These are phyloP conservation scores for Peniophora sp. DNA, from an alignment of 1,284 basidiomycete genomes.

Conservation along the genomic window DNA sequence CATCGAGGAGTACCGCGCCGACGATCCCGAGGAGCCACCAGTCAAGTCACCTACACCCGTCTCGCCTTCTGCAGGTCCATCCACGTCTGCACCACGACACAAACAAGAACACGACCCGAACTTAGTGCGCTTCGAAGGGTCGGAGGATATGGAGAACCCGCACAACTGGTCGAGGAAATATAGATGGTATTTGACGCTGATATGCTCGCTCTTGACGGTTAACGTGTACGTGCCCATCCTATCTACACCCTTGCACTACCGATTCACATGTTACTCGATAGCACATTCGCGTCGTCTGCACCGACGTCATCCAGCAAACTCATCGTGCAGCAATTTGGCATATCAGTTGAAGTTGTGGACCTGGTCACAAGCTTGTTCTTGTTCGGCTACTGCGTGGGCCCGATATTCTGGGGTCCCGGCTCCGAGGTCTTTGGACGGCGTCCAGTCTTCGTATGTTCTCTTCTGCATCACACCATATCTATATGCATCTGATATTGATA, in stretches of 20 bases:
- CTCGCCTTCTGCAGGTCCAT: too few relatives aligned
- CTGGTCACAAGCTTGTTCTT: constrained; percentile 50
- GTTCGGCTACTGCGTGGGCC: constrained; percentile 50
- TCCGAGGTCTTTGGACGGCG: constrained; percentile 59
- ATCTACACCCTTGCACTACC: background rate
- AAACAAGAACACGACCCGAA: too few relatives aligned
- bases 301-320: constrained; percentile 35
- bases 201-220: constrained; percentile 38
- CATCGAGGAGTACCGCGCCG: constrained; percentile 36
- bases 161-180: constrained; percentile 46
- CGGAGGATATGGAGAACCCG: constrained; percentile 54
- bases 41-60: constrained; percentile 15
- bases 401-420: constrained; percentile 32
- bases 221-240: constrained; percentile 25
- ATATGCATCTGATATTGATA: background rate
- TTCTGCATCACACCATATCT: background rate
- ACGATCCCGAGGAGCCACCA: constrained; percentile 32
- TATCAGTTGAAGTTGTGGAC: constrained; percentile 35
- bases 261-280: constrained; percentile 15
- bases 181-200: constrained; percentile 39
- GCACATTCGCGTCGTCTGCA: constrained; percentile 54
- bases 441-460: constrained; percentile 28
- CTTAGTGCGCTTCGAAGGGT: constrained; percentile 49
- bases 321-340: constrained; percentile 34
- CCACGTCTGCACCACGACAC: too few relatives aligned